Base-by-base conservation (phyloP, 2,329 filamentous ascomycete genomes). In the Neoarthrinium moseri region DNA sequence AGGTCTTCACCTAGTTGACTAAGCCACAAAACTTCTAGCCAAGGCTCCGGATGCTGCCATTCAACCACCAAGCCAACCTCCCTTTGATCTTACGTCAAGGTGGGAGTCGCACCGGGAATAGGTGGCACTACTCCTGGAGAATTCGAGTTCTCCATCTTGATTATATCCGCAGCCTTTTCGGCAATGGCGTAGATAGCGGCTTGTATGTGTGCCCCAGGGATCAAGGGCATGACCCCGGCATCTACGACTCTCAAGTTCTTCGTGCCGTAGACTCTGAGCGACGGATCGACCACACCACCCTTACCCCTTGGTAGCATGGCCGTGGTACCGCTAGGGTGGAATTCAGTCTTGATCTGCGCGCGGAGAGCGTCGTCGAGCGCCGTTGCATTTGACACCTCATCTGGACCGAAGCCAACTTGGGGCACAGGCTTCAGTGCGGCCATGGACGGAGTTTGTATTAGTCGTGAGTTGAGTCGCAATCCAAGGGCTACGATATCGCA, bases 211-310 rank as follows among this genome's bases (percentile, higher is more conserved):
- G 50, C 59, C 63, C 70, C 52, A 2, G 71, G 71, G 17, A 75
- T 64, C 41, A 75, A 49, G 6, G 72, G 72, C 21, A 74, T 66
- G 23, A 74, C 59, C 12, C 68, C 66, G 5, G 69, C 68, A 51
- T 76, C 72, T 4, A 73, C 70, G 21, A 75, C 64, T 27, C 72
- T 62, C 37, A 75, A 51, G 43, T 72, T 72, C 29, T 53, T 55
- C 20, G 66, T 69, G 4, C 72, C 72, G 48, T 73, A 72, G 1
- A 75, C 72, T 36, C 59, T 54, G 4, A 74, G 56, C 15, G 63
- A 54, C 6, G 68, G 51, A 46, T 71, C 66, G 3, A 75, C 72
- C 10, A 75, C 72, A 15, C 72, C 73, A 13, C 70, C 72, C 4
- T 65, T 43, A 8, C 23, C 21, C 48, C 51, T 4, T 3, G 68